Evolutionary conservation across 139 green algal species (phyloP).

Genomic region (Closterium sp.): DNA sequence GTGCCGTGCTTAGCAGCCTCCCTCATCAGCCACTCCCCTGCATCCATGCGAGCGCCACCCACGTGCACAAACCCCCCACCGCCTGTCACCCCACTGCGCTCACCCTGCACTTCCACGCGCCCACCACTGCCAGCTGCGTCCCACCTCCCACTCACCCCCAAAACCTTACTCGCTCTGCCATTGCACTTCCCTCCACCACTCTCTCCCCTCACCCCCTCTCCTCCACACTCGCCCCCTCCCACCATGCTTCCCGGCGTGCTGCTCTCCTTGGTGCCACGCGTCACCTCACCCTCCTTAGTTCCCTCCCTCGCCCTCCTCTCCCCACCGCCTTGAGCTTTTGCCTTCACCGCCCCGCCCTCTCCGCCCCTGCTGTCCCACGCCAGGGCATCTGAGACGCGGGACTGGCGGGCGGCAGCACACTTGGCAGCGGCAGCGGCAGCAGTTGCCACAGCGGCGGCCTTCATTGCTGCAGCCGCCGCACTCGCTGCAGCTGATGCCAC

Average conservation of each 20-base stretch:
- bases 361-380: neutral
- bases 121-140: neutral
- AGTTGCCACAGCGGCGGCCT: neutral
- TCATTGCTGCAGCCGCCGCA: neutral
- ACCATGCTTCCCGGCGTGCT: neutral
- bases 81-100: neutral
- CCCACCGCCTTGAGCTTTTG: neutral
- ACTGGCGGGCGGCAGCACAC: neutral
- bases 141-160: no score
- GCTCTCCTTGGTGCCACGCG: neutral
- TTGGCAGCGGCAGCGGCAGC: neutral
- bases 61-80: neutral
- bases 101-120: neutral
- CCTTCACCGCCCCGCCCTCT: neutral
- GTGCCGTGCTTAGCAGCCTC: neutral
- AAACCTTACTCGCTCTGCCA: neutral
- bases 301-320: neutral
- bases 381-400: neutral
- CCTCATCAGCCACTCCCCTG: neutral
- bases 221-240: neutral
- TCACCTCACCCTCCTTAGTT: neutral
- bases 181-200: neutral
- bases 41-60: neutral
- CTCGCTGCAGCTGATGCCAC: neutral
- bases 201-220: neutral